Conservation (phyloP, 805 yeast species). For the Kurtzmaniella fragi region DNA sequence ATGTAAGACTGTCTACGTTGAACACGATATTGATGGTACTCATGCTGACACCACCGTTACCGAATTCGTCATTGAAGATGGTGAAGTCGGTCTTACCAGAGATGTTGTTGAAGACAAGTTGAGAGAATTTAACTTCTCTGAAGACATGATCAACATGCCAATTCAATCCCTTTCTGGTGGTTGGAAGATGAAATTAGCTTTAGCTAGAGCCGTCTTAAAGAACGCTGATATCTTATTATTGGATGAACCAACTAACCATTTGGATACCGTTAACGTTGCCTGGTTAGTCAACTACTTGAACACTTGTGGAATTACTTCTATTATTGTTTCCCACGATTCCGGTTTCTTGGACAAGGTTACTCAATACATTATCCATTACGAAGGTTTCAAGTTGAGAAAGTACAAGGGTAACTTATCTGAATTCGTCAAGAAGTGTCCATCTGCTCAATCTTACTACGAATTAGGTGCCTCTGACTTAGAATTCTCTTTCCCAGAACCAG, state of each 20-base stretch:
- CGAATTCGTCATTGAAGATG: slow-evolving; percentile 85
- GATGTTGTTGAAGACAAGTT: slow-evolving; percentile 73
- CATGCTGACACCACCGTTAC: slow-evolving; percentile 93
- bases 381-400: slow-evolving; percentile 99
- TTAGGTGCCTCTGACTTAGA: slow-evolving; percentile 96
- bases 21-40: slow-evolving; percentile 97
- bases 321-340: slow-evolving; percentile 98
- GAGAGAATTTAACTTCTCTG: slow-evolving; percentile 87
- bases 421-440: slow-evolving; percentile 97
- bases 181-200: slow-evolving; percentile 99
- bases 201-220: slow-evolving; percentile 98
- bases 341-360: slow-evolving; percentile 97
- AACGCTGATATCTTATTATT: slow-evolving; percentile 96
- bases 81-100: slow-evolving; percentile 64
- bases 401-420: slow-evolving; percentile 99
- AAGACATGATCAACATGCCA: slow-evolving; percentile 90
- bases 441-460: slow-evolving; percentile 98
- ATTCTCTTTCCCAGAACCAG: slow-evolving; percentile 99
- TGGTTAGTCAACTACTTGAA: slow-evolving; percentile 99
- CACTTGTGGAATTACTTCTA: slow-evolving; percentile 98
- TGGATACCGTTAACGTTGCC: slow-evolving; percentile 99
- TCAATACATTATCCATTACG: slow-evolving; percentile 99
- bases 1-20: slow-evolving; percentile 98
- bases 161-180: slow-evolving; percentile 98
- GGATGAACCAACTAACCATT: slow-evolving; percentile 99